Evolutionary conservation across 108 stramenopile genomes (phyloP), one percentile per base, ranked within the genome.

Genomic region (Epithemia pelagica): DNA sequence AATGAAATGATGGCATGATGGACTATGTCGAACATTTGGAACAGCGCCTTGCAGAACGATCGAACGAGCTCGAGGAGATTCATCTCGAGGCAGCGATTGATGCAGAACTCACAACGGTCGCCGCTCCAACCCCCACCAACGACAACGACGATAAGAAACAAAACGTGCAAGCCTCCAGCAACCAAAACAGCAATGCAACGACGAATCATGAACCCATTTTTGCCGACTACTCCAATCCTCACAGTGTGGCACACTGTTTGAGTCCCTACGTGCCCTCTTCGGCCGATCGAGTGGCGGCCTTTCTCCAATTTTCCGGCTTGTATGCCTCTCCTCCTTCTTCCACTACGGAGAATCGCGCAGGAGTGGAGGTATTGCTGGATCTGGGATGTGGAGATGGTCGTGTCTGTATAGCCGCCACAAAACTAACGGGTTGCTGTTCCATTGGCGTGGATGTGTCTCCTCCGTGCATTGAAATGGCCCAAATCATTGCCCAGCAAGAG

Each of bases 311-410:
- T 3, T 28, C 56, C 7, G 53, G 53, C 7, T 18, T 63, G 8
- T 21, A 8, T 15, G 32, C 15, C 15, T 52, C 52, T 52, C n/a
- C n/a, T n/a, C n/a, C n/a, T n/a, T n/a, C n/a, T n/a, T n/a, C n/a
- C n/a, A 15, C 37, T 5, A 46, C 37, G 15, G 37, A 46, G 15
- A 46, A 5, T 15, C 5, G 37, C 15, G 10, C 5, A 5, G 15
- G 15, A 46, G 27, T 8, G 21, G 88, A 89, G 58, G 71, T 82
- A 2, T 62, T 89, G 23, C 83, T 77, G 51, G 88, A 89, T 68
- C 30, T 89, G 46, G 88, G 88, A 30, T 89, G 88, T 67, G 84
- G 88, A 18, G 88, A 89, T 65, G 88, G 84, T 5, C 65, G 88
- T 8, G 56, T 89, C 32, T 59, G 85, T 37, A 20, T 86, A 15